Evolutionary conservation across 2,329 filamentous ascomycete species (phyloP).

Genomic region (Diaporthe ilicicola): DNA sequence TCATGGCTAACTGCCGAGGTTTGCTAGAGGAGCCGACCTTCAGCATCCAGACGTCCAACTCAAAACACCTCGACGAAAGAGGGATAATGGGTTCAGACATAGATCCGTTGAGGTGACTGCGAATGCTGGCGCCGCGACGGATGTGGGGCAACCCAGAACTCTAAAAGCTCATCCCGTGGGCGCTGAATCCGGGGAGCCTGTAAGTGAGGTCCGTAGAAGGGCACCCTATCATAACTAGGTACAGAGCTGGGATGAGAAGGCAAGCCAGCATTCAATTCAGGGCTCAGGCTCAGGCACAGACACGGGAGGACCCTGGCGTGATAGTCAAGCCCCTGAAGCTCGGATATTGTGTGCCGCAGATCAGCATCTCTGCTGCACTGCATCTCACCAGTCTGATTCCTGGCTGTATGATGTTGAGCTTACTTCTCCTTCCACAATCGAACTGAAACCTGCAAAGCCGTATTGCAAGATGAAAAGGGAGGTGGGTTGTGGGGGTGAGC

Average conservation of each 20-base stretch:
- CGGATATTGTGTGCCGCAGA: conserved; percentile 19
- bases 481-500: not conserved
- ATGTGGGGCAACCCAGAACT: not conserved
- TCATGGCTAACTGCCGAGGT: not conserved
- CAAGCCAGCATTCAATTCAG: not conserved
- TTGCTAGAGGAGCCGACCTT: not conserved
- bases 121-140: not conserved
- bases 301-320: not conserved
- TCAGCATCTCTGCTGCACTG: conserved; percentile 24
- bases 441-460: conserved; percentile 2
- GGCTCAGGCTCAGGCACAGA: not conserved
- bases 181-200: not conserved
- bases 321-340: conserved; percentile 17
- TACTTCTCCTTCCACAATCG: not conserved
- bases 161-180: not conserved
- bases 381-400: not conserved
- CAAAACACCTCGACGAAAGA: not conserved
- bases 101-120: not conserved
- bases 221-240: not conserved
- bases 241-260: not conserved
- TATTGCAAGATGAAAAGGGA: not conserved
- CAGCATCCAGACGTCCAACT: not conserved
- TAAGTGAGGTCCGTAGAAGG: not conserved
- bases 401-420: not conserved
- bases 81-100: not conserved